phyloP scores from a whole-genome alignment of 148 eudicot species.

The Rhododendron griersonianum region DNA sequence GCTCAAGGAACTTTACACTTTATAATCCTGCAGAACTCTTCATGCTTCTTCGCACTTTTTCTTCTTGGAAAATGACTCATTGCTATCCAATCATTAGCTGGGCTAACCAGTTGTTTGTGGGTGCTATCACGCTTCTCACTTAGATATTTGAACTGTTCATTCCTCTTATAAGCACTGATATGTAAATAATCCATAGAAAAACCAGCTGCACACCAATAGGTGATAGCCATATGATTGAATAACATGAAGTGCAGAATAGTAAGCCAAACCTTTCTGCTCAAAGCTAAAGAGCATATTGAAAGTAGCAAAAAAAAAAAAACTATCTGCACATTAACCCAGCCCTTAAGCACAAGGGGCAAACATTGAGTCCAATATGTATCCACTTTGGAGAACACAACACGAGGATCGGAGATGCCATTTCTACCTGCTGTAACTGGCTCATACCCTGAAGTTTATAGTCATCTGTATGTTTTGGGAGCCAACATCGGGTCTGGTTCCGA shows the following conservation, averaged over 20 bases:
- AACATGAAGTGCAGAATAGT: not conserved
- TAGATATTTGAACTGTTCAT: no score
- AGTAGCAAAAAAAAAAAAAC: not conserved
- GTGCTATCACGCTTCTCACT: not conserved
- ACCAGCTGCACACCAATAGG: not conserved
- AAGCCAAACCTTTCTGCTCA: not conserved
- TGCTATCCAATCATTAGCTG: not conserved
- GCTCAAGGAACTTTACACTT: no score
- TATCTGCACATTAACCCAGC: conserved; percentile 28
- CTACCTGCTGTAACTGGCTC: conserved; percentile 7
- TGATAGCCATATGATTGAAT: not conserved
- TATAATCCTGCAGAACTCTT: not conserved
- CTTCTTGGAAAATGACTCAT: not conserved
- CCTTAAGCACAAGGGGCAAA: conserved; percentile 26
- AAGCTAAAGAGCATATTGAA: not conserved
- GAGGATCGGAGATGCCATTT: conserved; percentile 14
- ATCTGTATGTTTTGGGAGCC: not conserved
- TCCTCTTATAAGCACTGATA: no score
- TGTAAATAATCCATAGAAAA: not conserved
- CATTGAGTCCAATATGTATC: conserved; percentile 14
- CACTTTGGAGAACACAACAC: conserved; percentile 7
- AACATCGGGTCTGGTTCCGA: not conserved
- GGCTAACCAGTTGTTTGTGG: not conserved
- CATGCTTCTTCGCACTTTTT: not conserved
- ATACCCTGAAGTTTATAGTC: not conserved